Evolutionary conservation across 225 moss, liverwort and hornwort species (phyloP).

Genomic region (Rhytidiadelphus loreus): DNA sequence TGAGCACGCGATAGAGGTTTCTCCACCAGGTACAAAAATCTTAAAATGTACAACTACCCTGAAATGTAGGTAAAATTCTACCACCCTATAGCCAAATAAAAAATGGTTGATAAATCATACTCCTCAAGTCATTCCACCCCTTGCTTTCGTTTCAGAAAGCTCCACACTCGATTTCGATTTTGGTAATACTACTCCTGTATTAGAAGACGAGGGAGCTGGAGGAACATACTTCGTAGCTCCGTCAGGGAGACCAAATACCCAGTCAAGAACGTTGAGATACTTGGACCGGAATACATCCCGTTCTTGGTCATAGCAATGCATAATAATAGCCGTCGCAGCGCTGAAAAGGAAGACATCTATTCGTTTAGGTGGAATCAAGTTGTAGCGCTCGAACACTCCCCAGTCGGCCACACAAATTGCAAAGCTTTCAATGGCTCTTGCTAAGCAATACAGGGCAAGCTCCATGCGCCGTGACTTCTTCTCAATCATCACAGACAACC

Average conservation of each 20-base stretch:
- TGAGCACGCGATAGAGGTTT: neutral
- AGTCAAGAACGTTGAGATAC: conserved; percentile 94
- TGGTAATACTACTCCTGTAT: neutral
- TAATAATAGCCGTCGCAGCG: conserved; percentile 81
- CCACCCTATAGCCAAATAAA: neutral
- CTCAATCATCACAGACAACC: conserved; percentile 75
- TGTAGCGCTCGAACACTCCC: conserved; percentile 47
- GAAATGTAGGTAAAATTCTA: neutral
- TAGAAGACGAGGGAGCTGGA: conserved; percentile 1
- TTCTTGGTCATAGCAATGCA: conserved; percentile 98
- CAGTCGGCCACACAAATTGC: conserved; percentile 69
- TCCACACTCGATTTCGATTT: conserved; percentile 4
- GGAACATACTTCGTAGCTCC: conserved; percentile 31
- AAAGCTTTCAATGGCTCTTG: conserved; percentile 94
- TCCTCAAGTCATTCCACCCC: conserved; percentile 4
- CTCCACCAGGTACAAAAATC: neutral
- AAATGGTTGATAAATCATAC: conserved; percentile 3
- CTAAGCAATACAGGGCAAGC: conserved; percentile 83
- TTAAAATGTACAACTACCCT: neutral
- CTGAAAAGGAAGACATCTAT: conserved; percentile 86
- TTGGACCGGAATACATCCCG: conserved; percentile 94
- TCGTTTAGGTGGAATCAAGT: conserved; percentile 59
- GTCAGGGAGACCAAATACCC: conserved; percentile 89
- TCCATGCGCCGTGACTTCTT: conserved; percentile 99
- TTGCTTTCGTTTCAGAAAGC: neutral